Percentiles rank a stretch among this genome's conserved stretches.
These are phyloP conservation scores for Aethionema arabicum DNA, from an alignment of 345 rosid genomes.

Conservation along the genomic window DNA sequence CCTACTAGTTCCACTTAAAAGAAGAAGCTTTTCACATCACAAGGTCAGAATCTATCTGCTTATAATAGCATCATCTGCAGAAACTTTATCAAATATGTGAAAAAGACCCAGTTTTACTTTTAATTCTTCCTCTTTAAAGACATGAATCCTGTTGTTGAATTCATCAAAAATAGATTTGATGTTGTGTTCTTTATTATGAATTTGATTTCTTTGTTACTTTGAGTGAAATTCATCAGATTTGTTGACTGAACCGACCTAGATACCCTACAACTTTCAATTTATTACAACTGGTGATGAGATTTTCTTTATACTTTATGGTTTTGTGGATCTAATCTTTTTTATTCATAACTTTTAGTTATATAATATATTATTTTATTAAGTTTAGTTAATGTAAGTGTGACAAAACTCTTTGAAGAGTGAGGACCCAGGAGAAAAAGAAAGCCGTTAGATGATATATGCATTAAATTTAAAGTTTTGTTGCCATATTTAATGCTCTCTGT, in stretches of 20 bases:
- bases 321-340: conserved; percentile 15
- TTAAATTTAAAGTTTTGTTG: conserved; percentile 17
- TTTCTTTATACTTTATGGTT: conserved; percentile 19
- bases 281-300: conserved; percentile 17
- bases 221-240: not conserved
- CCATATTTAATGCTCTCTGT: conserved; percentile 13
- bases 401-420: too few relatives aligned
- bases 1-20: conserved; percentile 40
- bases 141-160: conserved; percentile 24
- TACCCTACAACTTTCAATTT: not conserved
- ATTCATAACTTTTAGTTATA: not conserved
- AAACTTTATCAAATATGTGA: conserved; percentile 1
- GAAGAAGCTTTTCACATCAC: not conserved
- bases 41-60: conserved; percentile 16
- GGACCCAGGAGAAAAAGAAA: conserved; percentile 8
- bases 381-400: too few relatives aligned
- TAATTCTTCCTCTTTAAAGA: conserved; percentile 17
- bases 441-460: conserved; percentile 15
- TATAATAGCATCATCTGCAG: conserved; percentile 4
- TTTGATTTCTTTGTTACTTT: not conserved
- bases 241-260: too few relatives aligned
- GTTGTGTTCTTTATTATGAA: conserved; percentile 22
- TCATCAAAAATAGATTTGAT: conserved; percentile 30
- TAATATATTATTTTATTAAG: too few relatives aligned
- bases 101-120: conserved; percentile 19